phyloP scores from a whole-genome alignment of 2,329 filamentous ascomycete genomes.

The Colletotrichum sp. region DNA sequence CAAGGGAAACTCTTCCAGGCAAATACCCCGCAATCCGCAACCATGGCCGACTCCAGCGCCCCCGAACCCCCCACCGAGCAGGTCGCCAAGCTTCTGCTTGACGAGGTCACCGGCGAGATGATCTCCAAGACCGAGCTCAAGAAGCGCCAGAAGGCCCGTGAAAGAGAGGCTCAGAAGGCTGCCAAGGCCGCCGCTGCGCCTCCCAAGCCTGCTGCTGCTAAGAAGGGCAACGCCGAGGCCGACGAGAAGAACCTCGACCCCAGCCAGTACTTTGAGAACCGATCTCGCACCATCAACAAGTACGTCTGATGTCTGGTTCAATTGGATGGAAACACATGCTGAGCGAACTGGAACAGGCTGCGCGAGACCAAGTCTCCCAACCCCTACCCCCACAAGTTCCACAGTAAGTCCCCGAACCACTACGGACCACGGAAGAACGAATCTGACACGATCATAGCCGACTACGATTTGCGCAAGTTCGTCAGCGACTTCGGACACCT shows the following conservation, averaged over 20 bases:
- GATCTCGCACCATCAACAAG: conserved; percentile 80
- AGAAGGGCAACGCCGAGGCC: conserved; percentile 77
- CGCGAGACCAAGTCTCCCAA: conserved; percentile 75
- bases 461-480: conserved; percentile 82
- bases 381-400: conserved; percentile 83
- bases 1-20: neutral
- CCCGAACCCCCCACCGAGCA: conserved; percentile 50
- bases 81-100: conserved; percentile 78
- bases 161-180: conserved; percentile 86
- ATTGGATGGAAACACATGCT: conserved; percentile 67
- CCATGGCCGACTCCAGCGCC: conserved; percentile 31
- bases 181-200: conserved; percentile 77
- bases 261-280: conserved; percentile 91
- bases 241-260: conserved; percentile 60
- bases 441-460: conserved; percentile 65
- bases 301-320: neutral
- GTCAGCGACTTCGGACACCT: conserved; percentile 77
- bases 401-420: conserved; percentile 22
- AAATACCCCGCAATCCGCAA: conserved; percentile 8
- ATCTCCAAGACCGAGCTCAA: conserved; percentile 88
- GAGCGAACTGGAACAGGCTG: conserved; percentile 41
- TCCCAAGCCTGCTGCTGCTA: conserved; percentile 62
- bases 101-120: conserved; percentile 91
- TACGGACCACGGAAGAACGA: neutral
- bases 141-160: conserved; percentile 91